Percentiles rank a stretch among this genome's conserved stretches.
Conservation (phyloP, 31 red algal species). For the Asparagopsis taxiformis region DNA sequence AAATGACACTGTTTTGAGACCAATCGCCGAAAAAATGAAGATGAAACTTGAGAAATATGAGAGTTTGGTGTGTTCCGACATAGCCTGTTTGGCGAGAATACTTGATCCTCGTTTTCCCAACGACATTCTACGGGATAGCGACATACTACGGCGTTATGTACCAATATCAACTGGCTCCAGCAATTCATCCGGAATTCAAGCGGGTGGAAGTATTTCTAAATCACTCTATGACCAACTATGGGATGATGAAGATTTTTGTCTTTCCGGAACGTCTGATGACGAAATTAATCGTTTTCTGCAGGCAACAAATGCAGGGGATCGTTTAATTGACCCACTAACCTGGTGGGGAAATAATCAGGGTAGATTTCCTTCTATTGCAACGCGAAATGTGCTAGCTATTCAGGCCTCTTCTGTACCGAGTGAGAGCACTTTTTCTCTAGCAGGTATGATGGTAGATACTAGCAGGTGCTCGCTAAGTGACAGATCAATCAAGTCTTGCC, state of each 20-base stretch:
- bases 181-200: not conserved
- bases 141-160: not conserved
- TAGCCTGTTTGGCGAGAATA: not conserved
- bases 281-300: not conserved
- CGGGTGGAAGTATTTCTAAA: not conserved
- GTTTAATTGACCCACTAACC: slow-evolving; percentile 3
- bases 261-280: not conserved
- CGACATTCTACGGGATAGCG: not conserved
- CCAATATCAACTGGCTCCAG: not conserved
- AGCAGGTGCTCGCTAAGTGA: not conserved
- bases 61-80: not conserved
- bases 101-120: not conserved
- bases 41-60: not conserved
- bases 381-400: slow-evolving; percentile 3
- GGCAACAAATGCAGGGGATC: not conserved
- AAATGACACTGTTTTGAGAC: not conserved
- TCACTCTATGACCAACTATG: not conserved
- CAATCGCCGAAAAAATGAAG: not conserved
- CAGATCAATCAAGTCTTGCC: not conserved
- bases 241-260: not conserved
- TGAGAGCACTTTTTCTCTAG: not conserved
- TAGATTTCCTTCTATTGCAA: not conserved
- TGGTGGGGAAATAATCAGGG: slow-evolving; percentile 7
- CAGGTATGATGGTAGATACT: not conserved
- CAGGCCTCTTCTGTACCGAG: slow-evolving; percentile 3